Base-by-base conservation (phyloP, 129 eudicot genomes). In the Escallonia rubra region DNA sequence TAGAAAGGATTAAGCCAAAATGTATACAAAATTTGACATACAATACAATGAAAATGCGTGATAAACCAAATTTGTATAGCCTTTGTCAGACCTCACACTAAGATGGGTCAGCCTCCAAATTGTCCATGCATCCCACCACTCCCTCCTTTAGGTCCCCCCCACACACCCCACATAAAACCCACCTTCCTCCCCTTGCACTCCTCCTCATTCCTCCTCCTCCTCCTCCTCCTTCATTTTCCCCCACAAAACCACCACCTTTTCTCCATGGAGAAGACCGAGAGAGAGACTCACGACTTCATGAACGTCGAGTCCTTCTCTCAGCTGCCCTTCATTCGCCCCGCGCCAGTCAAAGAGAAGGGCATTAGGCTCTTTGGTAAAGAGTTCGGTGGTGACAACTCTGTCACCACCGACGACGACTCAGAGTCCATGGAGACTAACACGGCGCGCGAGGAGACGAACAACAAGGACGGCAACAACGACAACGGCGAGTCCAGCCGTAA, bases 261-360 rank as follows among this genome's bases (percentile, higher is more conserved):
- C 39, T 49, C 62, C 16, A 85, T 88, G 98, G 98, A 92, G 16
- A 86, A 76, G 55, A 62, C 67, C 38, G 88, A 86, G 57, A 59
- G 76, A 54, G 87, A 94, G 55, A 89, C 96, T 10, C 96, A 73
- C 10, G 97, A 94, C 69, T 90, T 94, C 89, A 87, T 90, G 97
- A 94, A 87, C 76, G 99, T 94, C 4, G 94, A 94, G 45, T 89
- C 99, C 1, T 94, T 94, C 94, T 89, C 99, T 57, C 96, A 94
- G 75, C 85, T 94, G 6, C 99, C 99, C 74, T 94, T 94, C 72
- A 87, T 94, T 69, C 93, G 96, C 6, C 94, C 99, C 41, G 76
- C 93, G 0, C 82, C 87, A 38, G 61, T 55, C 70, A 84, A 85
- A 72, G 87, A 79, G 49, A 76, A 61, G 47, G 66, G 81, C 72